Conservation (phyloP, 495 filamentous ascomycete species). For the Daldinia bambusicola region DNA sequence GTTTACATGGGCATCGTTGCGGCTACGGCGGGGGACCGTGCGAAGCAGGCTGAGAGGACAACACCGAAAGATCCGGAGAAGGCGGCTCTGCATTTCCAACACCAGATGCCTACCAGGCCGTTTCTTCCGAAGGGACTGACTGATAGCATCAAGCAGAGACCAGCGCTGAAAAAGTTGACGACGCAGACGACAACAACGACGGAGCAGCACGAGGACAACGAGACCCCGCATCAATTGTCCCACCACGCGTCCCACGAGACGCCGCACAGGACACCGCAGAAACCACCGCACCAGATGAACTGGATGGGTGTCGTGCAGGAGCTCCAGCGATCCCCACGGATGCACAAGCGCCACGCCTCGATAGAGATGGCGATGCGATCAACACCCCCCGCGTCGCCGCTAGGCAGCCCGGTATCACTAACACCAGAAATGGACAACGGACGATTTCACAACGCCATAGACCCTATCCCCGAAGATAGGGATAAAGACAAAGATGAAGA, state of each 20-base stretch:
- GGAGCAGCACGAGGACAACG: conserved; percentile 31
- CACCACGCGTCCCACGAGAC: conserved; percentile 51
- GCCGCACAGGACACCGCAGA: conserved; percentile 34
- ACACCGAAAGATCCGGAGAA: conserved; percentile 51
- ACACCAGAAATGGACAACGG: conserved; percentile 32
- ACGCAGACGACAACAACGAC: conserved; percentile 59
- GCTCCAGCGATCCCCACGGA: conserved; percentile 60
- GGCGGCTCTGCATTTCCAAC: conserved; percentile 23
- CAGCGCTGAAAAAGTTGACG: conserved; percentile 55
- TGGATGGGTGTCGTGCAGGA: conserved; percentile 66
- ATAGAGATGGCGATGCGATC: conserved; percentile 60
- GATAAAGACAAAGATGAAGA: conserved; percentile 22
- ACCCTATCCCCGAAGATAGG: conserved; percentile 32
- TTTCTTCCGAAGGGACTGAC: conserved; percentile 49
- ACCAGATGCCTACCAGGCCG: conserved; percentile 45
- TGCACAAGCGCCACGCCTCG: conserved; percentile 62
- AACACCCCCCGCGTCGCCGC: conserved; percentile 39
- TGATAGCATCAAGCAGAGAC: conserved; percentile 54
- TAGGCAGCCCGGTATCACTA: conserved; percentile 37
- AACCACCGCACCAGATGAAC: conserved; percentile 51
- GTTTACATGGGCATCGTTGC: conserved; percentile 65
- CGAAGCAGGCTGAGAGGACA: conserved; percentile 41
- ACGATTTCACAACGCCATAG: conserved; percentile 27
- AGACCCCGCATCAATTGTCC: conserved; percentile 12
- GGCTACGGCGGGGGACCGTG: conserved; percentile 49